These are phyloP conservation scores for Neophaeococcomyces aloes DNA, from an alignment of 2,329 filamentous ascomycete species.

Conservation along the genomic window DNA sequence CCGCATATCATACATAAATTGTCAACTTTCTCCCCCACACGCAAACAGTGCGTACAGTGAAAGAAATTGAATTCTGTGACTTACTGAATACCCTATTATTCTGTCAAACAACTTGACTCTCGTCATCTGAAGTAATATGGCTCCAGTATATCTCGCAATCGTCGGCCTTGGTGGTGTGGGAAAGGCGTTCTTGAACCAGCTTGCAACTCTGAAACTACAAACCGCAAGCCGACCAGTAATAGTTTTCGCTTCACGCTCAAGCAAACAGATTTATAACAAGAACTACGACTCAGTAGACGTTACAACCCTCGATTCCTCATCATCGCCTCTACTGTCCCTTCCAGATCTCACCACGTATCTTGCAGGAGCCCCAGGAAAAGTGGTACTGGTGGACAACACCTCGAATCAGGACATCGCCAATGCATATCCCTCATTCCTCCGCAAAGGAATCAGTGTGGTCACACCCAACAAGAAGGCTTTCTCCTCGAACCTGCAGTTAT, in stretches of 20 bases:
- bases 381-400: conserved; percentile 89
- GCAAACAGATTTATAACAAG: conserved; percentile 62
- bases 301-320: conserved; percentile 50
- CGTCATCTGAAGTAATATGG: too few relatives aligned
- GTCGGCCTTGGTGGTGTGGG: conserved; percentile 86
- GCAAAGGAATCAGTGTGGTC: conserved; percentile 75
- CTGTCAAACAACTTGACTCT: too few relatives aligned
- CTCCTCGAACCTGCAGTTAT: conserved; percentile 67
- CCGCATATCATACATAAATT: too few relatives aligned
- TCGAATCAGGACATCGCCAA: conserved; percentile 78
- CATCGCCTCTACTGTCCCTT: conserved; percentile 55
- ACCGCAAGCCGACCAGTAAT: conserved; percentile 63
- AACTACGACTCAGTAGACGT: conserved; percentile 50
- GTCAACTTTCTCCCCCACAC: too few relatives aligned
- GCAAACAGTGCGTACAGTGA: too few relatives aligned
- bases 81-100: too few relatives aligned
- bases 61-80: too few relatives aligned
- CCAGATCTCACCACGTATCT: conserved; percentile 69
- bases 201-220: conserved; percentile 56
- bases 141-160: conserved; percentile 17
- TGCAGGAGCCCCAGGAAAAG: conserved; percentile 62
- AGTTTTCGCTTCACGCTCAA: conserved; percentile 76
- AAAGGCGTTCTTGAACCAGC: conserved; percentile 77
- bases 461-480: conserved; percentile 99
- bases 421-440: conserved; percentile 69